These are phyloP conservation scores for Coemansia sp. DNA, from an alignment of 192 early-diverging fungal species.

Conservation along the genomic window DNA sequence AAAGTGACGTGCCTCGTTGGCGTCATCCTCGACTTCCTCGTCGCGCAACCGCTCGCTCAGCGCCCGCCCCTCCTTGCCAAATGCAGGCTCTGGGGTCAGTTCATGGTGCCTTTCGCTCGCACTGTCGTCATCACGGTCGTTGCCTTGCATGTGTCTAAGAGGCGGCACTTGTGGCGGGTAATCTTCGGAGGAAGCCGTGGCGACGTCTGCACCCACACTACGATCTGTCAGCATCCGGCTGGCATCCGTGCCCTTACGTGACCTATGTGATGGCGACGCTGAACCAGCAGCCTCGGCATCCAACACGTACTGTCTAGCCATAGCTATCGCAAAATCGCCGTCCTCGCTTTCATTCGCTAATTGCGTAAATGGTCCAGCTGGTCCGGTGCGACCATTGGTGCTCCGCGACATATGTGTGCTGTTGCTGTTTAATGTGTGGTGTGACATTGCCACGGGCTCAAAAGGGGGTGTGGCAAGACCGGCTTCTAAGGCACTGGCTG, in stretches of 20 bases:
- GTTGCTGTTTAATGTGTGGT: conserved; percentile 10
- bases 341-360: neutral
- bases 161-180: conserved; percentile 18
- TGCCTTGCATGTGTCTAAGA: neutral
- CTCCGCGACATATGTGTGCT: conserved; percentile 4
- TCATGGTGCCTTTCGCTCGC: neutral
- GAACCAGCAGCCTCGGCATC: conserved; percentile 50
- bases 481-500: neutral
- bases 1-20: conserved; percentile 49
- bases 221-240: conserved; percentile 16
- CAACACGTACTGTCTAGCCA: conserved; percentile 47
- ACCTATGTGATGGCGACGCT: conserved; percentile 34
- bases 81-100: neutral
- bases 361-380: conserved; percentile 5
- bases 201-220: conserved; percentile 14
- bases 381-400: neutral
- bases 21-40: conserved; percentile 54
- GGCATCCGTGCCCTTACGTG: conserved; percentile 36
- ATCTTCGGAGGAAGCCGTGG: conserved; percentile 25
- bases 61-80: conserved; percentile 3
- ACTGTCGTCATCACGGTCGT: conserved; percentile 20
- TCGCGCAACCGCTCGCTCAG: conserved; percentile 40
- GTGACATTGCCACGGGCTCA: neutral
- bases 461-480: neutral
- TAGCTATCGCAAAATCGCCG: conserved; percentile 31